Base-by-base conservation (phyloP, 257 asterid species). In the Capsicum chinense region DNA sequence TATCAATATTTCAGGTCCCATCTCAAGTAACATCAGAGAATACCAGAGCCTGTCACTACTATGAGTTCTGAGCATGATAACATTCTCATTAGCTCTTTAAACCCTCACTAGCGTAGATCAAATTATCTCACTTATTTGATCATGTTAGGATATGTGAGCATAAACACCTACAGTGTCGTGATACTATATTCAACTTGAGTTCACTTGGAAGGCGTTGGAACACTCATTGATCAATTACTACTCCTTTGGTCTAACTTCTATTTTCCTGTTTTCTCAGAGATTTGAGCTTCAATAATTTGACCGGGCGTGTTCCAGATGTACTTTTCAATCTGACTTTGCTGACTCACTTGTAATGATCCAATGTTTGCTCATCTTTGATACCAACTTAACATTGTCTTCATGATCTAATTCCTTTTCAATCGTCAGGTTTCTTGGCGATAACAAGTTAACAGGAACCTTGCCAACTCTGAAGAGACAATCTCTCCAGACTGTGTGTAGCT, bases 271-370 rank as follows among this genome's bases (percentile, higher is more conserved):
- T 87, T 87, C 84, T 85, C 93, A 95, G 99, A 91, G 99, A 95
- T 86, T 90, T 95, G 92, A 93, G 98, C 92, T 94, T 92, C 97
- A 95, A 95, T 89, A 91, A 88, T 88, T 87, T 95, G 90, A 88
- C 89, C 2, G 99, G 94, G 74, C 54, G 76, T 71, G 80, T 92
- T 74, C 94, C 97, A 21, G 91, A 87, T 15, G 84, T 85, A 33
- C 92, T 95, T 83, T 88, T 95, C 90, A 92, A 92, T 67, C 89
- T 86, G 76, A 84, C 79, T 82, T 81, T 87, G 54, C 93, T 94
- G 70, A 90, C 88, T 76, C 80, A 89, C 90, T 63, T 93, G 98
- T 91, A 92, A 90, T 66, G 69, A 12, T 81, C n/a, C 76, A 79
- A 39, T 79, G 5, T 79, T 73, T 12, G 58, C 44, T 42, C 44